phyloP scores from a whole-genome alignment of 225 moss, liverwort and hornwort species.

The Lunularia cruciata region DNA sequence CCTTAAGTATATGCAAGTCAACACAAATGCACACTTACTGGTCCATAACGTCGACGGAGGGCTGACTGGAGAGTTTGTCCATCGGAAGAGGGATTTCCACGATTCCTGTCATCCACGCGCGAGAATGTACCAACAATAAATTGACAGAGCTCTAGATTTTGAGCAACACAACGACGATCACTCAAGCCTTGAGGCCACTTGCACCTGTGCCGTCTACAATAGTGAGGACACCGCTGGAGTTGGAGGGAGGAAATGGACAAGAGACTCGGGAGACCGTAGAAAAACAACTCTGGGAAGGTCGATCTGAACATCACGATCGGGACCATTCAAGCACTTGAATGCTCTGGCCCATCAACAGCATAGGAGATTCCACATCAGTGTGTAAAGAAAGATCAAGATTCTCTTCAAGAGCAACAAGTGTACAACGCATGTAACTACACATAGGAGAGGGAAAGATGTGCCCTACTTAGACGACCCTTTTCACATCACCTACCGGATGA shows the following conservation, averaged over 20 bases:
- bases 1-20: too few relatives aligned
- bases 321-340: background rate
- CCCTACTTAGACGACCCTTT: background rate
- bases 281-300: too few relatives aligned
- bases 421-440: background rate
- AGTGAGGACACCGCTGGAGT: too few relatives aligned
- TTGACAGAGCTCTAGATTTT: background rate
- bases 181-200: background rate
- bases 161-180: background rate
- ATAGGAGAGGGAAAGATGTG: background rate
- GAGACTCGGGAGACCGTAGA: background rate
- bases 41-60: slow-evolving; percentile 34
- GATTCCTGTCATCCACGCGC: slow-evolving; percentile 34
- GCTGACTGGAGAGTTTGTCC: slow-evolving; percentile 44
- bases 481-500: slow-evolving; percentile 30
- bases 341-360: background rate
- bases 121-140: background rate
- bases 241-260: too few relatives aligned
- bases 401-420: background rate
- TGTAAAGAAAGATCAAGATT: background rate
- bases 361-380: background rate
- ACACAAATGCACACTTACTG: slow-evolving; percentile 36
- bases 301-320: background rate
- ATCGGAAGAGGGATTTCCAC: slow-evolving; percentile 54
- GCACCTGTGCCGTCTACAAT: background rate